Evolutionary conservation across 208 protist genomes (phyloP).

Genomic region (Trypanosoma grayi): DNA sequence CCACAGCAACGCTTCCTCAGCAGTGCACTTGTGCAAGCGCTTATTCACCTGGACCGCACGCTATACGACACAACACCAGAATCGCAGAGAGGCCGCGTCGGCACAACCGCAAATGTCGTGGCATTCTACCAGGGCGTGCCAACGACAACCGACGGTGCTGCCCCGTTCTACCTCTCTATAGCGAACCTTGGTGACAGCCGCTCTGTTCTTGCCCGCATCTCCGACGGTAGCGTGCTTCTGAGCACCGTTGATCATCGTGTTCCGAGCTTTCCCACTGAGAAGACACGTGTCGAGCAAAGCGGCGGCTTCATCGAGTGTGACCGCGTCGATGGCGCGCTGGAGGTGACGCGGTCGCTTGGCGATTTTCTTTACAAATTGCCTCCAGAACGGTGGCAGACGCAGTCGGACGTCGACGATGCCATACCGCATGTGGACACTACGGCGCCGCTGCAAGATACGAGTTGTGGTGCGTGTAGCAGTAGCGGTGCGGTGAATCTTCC

Average conservation of each 20-base stretch:
- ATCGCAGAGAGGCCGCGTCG: conserved; percentile 23
- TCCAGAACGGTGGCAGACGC: conserved; percentile 46
- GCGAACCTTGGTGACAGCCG: conserved; percentile 78
- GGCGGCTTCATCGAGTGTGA: conserved; percentile 54
- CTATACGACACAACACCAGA: conserved; percentile 34
- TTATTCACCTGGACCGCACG: conserved; percentile 70
- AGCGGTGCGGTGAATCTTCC: not conserved
- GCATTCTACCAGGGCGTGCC: conserved; percentile 26
- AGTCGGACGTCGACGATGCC: not conserved
- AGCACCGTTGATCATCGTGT: conserved; percentile 63
- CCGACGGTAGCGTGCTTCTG: conserved; percentile 34
- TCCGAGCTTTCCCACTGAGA: conserved; percentile 32
- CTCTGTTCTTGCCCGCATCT: conserved; percentile 47
- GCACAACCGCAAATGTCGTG: conserved; percentile 53
- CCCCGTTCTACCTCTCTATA: conserved; percentile 37
- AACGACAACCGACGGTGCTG: not conserved
- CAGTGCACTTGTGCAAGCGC: conserved; percentile 59
- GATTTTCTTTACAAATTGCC: conserved; percentile 53
- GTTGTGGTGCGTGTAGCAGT: not conserved
- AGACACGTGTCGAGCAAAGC: conserved; percentile 23
- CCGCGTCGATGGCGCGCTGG: conserved; percentile 53
- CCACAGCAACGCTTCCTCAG: conserved; percentile 43
- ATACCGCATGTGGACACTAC: not conserved
- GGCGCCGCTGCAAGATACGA: not conserved
- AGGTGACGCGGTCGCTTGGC: conserved; percentile 70